Evolutionary conservation across 805 yeast genomes (phyloP).

Genomic region (Suhomyces vadensis): DNA sequence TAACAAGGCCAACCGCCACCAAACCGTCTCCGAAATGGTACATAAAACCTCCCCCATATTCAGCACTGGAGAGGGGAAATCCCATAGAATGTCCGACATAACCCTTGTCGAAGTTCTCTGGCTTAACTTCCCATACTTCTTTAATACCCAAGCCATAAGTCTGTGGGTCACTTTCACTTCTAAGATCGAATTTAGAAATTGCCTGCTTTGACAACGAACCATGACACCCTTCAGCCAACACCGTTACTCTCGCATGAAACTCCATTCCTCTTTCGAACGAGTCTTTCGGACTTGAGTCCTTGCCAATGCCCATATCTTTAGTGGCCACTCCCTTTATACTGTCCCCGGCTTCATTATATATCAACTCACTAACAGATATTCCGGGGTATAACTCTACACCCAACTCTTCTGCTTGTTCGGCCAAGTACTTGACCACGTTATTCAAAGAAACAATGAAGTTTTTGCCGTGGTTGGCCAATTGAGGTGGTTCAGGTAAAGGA

Average conservation of each 20-base stretch:
- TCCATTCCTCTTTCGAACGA: slow-evolving; percentile 97
- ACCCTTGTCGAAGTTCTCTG: slow-evolving; percentile 79
- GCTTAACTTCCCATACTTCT: slow-evolving; percentile 94
- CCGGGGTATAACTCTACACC: slow-evolving; percentile 95
- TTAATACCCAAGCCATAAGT: slow-evolving; percentile 95
- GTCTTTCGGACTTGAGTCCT: slow-evolving; percentile 72
- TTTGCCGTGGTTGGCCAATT: slow-evolving; percentile 74
- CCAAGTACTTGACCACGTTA: slow-evolving; percentile 75
- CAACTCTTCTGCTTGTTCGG: slow-evolving; percentile 86
- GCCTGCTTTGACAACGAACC: slow-evolving; percentile 86
- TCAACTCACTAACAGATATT: slow-evolving; percentile 77
- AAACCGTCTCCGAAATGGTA: slow-evolving; percentile 94
- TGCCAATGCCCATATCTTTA: slow-evolving; percentile 83
- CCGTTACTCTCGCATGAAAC: slow-evolving; percentile 85
- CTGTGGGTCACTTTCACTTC: slow-evolving; percentile 68
- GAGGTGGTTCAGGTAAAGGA: slow-evolving; percentile 92
- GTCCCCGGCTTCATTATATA: slow-evolving; percentile 57
- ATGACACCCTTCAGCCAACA: slow-evolving; percentile 97
- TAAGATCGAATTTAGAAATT: slow-evolving; percentile 64
- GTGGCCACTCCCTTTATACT: slow-evolving; percentile 89
- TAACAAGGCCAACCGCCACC: slow-evolving; percentile 90
- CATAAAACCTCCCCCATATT: slow-evolving; percentile 96
- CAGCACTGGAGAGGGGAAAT: slow-evolving; percentile 69
- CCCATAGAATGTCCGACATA: slow-evolving; percentile 87
- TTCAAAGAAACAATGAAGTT: slow-evolving; percentile 85